Conservation (phyloP, 2,329 filamentous ascomycete genomes). For the Trichophyton equinum region DNA sequence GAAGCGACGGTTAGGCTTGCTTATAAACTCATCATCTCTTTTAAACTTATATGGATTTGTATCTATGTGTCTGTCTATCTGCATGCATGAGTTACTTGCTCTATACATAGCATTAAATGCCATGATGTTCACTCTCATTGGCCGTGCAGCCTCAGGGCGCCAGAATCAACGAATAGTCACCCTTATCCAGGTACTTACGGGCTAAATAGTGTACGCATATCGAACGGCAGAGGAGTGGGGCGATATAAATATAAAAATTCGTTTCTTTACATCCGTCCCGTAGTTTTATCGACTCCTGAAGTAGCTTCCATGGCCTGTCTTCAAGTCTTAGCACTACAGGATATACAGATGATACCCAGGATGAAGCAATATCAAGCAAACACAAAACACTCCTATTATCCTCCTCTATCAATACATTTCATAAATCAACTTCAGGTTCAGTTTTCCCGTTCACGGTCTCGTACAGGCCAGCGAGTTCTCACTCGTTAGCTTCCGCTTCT, state of each 20-base stretch:
- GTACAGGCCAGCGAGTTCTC: neutral
- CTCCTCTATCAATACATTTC: neutral
- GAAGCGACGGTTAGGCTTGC: slow-evolving; percentile 59
- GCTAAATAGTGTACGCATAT: neutral
- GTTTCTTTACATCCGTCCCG: neutral
- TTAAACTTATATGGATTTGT: neutral
- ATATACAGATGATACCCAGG: no score
- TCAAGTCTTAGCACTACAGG: no score
- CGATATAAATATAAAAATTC: neutral
- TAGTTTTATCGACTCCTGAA: neutral
- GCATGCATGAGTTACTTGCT: neutral
- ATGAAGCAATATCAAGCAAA: no score
- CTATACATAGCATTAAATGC: no score
- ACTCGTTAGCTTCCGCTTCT: neutral
- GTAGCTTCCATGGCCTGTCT: no score
- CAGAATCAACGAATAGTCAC: no score
- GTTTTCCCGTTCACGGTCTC: neutral
- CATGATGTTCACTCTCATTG: neutral
- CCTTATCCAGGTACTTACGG: no score
- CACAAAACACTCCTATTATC: neutral
- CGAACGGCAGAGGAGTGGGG: neutral
- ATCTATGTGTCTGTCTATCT: neutral
- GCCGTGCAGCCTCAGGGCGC: neutral
- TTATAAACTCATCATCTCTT: no score
- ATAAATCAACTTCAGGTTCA: neutral